A percentile compares a stretch with the other conserved stretches of the same genome.
phyloP scores from a whole-genome alignment of 2,329 filamentous ascomycete species.

The Xylaria sp. region DNA sequence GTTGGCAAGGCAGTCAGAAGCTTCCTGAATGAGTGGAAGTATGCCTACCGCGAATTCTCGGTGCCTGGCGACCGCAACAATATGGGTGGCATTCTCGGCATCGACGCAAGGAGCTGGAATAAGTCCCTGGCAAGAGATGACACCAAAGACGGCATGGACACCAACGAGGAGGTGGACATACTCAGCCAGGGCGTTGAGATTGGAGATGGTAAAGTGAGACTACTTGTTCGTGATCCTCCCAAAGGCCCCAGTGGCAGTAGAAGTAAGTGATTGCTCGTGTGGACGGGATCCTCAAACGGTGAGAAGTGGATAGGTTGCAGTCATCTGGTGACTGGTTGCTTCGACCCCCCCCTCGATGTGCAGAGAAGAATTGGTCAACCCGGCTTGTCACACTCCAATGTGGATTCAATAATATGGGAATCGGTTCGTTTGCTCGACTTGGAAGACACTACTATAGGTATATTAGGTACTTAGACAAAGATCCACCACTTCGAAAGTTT shows the following conservation, averaged over 20 bases:
- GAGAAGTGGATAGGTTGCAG: slow-evolving; percentile 4
- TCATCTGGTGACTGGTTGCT: not conserved
- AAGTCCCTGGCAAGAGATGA: slow-evolving; percentile 51
- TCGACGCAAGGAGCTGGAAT: slow-evolving; percentile 64
- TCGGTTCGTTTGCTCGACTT: not conserved
- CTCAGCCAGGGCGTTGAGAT: slow-evolving; percentile 63
- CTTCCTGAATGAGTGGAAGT: slow-evolving; percentile 93
- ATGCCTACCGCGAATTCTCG: slow-evolving; percentile 92
- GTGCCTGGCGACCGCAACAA: slow-evolving; percentile 85
- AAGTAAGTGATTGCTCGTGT: slow-evolving; percentile 33
- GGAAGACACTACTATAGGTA: not conserved
- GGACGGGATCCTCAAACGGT: slow-evolving; percentile 3
- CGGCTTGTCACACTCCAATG: not conserved
- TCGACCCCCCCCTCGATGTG: not conserved
- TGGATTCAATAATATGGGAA: not conserved
- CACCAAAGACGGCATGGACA: slow-evolving; percentile 35
- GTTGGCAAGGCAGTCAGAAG: slow-evolving; percentile 87
- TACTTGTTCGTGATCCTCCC: slow-evolving; percentile 57
- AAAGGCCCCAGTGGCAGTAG: slow-evolving; percentile 50
- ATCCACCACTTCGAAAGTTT: not conserved
- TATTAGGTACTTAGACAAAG: not conserved
- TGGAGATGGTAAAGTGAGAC: slow-evolving; percentile 60
- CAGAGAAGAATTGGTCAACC: not conserved
- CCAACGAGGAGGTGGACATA: slow-evolving; percentile 48
- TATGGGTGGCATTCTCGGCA: slow-evolving; percentile 70